Evolutionary conservation across 2,329 filamentous ascomycete species (phyloP).

Genomic region (Colletotrichum incanum): DNA sequence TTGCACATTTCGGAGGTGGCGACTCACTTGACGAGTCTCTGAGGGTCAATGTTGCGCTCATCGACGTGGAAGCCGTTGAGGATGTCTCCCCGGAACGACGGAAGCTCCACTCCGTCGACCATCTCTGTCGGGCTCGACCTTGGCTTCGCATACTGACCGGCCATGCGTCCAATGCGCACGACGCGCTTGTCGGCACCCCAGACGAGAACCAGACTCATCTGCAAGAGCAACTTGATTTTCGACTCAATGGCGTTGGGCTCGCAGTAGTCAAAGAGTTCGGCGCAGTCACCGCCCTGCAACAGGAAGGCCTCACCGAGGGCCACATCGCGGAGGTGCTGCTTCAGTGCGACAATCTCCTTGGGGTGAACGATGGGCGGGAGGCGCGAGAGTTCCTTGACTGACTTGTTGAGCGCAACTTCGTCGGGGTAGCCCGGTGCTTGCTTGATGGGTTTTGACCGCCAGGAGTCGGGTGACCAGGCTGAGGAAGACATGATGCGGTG

Average conservation of each 20-base stretch:
- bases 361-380: constrained; percentile 87
- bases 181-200: constrained; percentile 88
- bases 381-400: constrained; percentile 75
- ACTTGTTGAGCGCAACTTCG: constrained; percentile 69
- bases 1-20: background rate
- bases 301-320: constrained; percentile 93
- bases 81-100: constrained; percentile 95
- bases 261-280: constrained; percentile 98
- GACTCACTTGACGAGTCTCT: constrained; percentile 79
- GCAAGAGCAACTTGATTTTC: constrained; percentile 95
- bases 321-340: constrained; percentile 85
- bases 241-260: constrained; percentile 90
- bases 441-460: constrained; percentile 85
- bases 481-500: constrained; percentile 36
- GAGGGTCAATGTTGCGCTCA: constrained; percentile 86
- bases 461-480: constrained; percentile 75
- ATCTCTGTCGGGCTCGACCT: constrained; percentile 90
- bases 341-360: constrained; percentile 84
- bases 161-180: constrained; percentile 95
- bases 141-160: constrained; percentile 97
- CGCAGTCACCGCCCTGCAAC: constrained; percentile 96
- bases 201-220: constrained; percentile 97
- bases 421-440: constrained; percentile 82
- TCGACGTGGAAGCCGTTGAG: constrained; percentile 88
- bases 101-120: constrained; percentile 84